Conservation (phyloP, 176 grass and related monocot species). For the Triticum monococcum region DNA sequence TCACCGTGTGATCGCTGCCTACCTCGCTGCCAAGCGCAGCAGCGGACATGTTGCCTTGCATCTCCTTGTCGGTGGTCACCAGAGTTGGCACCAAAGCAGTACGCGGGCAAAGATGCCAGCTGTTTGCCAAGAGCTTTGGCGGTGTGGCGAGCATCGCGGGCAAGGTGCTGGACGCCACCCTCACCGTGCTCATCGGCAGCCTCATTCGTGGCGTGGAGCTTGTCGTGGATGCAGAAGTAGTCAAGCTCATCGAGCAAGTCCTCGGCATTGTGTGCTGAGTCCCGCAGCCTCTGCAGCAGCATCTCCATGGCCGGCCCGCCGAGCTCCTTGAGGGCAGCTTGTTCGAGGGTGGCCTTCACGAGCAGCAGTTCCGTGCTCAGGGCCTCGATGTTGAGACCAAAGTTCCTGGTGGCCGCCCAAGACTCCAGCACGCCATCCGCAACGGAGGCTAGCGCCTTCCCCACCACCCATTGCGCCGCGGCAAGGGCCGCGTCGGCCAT, state of each 20-base stretch:
- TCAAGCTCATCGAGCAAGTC: neutral
- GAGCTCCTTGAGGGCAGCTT: too few relatives aligned
- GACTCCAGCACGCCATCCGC: too few relatives aligned
- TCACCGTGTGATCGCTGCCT: neutral
- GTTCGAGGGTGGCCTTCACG: too few relatives aligned
- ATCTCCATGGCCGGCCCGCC: too few relatives aligned
- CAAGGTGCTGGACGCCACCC: neutral
- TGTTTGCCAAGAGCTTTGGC: neutral
- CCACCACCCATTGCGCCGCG: too few relatives aligned
- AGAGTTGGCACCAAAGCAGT: too few relatives aligned
- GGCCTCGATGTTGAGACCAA: too few relatives aligned
- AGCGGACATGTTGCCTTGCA: neutral
- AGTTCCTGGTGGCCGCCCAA: too few relatives aligned
- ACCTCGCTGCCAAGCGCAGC: neutral
- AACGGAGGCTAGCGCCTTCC: too few relatives aligned
- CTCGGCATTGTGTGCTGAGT: neutral
- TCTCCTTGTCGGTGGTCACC: too few relatives aligned
- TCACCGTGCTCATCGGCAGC: neutral
- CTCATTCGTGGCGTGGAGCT: too few relatives aligned
- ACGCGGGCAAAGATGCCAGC: too few relatives aligned
- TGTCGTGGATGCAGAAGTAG: neutral
- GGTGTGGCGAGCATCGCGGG: neutral
- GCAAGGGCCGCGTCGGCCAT: neutral
- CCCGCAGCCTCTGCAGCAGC: neutral
- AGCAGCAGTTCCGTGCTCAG: neutral